Evolutionary conservation across 192 early-diverging fungal genomes (phyloP).

Genomic region (Entomortierella parvispora): DNA sequence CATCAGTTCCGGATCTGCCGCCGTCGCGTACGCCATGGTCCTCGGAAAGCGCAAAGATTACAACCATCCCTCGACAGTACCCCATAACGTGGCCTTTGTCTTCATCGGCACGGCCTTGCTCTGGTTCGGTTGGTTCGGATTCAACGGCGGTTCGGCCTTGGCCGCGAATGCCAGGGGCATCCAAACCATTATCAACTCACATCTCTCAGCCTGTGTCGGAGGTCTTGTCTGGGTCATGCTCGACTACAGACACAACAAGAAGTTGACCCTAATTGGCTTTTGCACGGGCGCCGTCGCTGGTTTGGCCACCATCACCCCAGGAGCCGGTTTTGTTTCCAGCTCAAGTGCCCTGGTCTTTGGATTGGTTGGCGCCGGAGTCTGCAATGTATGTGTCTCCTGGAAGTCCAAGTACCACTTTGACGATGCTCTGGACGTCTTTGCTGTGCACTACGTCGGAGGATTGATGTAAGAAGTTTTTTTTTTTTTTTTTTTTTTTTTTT

Average conservation of each 20-base stretch:
- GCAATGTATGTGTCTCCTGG: constrained; percentile 70
- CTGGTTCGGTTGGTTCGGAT: constrained; percentile 95
- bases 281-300: constrained; percentile 92
- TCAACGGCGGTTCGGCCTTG: constrained; percentile 86
- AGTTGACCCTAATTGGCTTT: constrained; percentile 84
- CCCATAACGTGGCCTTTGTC: constrained; percentile 87
- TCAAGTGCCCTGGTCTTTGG: constrained; percentile 84
- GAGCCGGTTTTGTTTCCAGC: constrained; percentile 78
- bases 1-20: constrained; percentile 81
- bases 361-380: constrained; percentile 67
- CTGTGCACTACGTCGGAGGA: constrained; percentile 78
- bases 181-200: constrained; percentile 80
- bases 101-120: constrained; percentile 83
- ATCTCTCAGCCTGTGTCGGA: constrained; percentile 75
- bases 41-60: constrained; percentile 83
- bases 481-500: background rate
- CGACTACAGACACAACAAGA: constrained; percentile 76
- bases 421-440: constrained; percentile 87
- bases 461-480: constrained; percentile 53
- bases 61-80: constrained; percentile 74
- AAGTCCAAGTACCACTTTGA: constrained; percentile 78
- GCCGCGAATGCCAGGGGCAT: constrained; percentile 77
- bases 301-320: constrained; percentile 90
- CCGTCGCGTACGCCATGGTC: constrained; percentile 85
- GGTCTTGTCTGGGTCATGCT: constrained; percentile 78